phyloP scores from a whole-genome alignment of 1,284 basidiomycete species.

The Irpex rosettiformis region DNA sequence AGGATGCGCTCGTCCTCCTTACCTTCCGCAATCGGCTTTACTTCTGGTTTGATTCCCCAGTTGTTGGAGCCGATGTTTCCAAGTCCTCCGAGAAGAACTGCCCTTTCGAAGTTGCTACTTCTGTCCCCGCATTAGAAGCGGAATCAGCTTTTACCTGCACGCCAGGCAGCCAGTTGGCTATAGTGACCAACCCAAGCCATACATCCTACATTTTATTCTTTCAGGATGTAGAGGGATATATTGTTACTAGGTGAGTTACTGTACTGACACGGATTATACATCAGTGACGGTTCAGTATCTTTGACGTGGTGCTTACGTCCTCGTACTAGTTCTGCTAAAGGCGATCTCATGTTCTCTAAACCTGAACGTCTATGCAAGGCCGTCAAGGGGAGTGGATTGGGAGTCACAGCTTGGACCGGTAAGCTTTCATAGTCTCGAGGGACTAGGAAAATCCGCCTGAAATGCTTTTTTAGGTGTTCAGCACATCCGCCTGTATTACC shows the following conservation, averaged over 20 bases:
- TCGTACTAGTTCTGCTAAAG: not conserved
- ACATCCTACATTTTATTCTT: not conserved
- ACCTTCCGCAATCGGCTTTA: not conserved
- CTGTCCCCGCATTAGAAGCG: too few relatives aligned
- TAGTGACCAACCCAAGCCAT: not conserved
- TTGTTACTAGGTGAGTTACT: not conserved
- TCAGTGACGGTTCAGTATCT: too few relatives aligned
- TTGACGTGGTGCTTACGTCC: not conserved
- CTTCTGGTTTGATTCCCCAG: not conserved
- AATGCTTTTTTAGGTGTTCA: not conserved
- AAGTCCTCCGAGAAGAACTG: not conserved
- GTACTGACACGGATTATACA: not conserved
- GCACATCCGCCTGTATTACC: not conserved
- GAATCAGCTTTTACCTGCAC: not conserved
- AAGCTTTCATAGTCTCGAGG: not conserved
- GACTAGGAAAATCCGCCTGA: not conserved
- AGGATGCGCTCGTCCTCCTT: not conserved
- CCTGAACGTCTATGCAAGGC: not conserved
- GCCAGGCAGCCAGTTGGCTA: not conserved
- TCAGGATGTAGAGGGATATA: not conserved
- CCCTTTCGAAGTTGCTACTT: too few relatives aligned
- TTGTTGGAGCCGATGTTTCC: not conserved
- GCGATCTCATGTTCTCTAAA: not conserved
- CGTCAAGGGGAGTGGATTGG: not conserved
- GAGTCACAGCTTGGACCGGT: not conserved